Evolutionary conservation across 179 eudicot species (phyloP).

Genomic region (Spergularia azorica): DNA sequence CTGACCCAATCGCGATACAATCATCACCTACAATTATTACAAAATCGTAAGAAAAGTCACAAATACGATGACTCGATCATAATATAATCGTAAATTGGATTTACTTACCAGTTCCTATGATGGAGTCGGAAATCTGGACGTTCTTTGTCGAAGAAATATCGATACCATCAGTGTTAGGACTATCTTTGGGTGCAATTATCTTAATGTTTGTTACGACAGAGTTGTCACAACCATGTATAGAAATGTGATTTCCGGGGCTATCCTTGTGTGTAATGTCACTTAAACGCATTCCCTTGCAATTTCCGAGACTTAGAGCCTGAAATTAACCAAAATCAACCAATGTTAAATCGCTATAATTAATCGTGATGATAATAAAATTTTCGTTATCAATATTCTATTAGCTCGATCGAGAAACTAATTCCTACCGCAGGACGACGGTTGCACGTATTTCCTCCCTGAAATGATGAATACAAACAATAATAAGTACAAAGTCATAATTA

Average conservation of each 20-base stretch:
- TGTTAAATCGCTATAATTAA: not conserved
- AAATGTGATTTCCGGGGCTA: slow-evolving; percentile 13
- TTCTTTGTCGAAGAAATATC: slow-evolving; percentile 27
- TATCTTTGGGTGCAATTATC: slow-evolving; percentile 39
- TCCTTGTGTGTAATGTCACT: slow-evolving; percentile 8
- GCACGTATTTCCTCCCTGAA: slow-evolving; percentile 7
- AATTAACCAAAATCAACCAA: not conserved
- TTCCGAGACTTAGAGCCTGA: slow-evolving; percentile 3
- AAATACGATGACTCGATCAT: too few relatives aligned
- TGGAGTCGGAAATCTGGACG: slow-evolving; percentile 21
- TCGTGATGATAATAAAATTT: not conserved
- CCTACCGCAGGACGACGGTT: slow-evolving; percentile 1
- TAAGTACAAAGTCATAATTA: not conserved
- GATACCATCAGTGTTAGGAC: slow-evolving; percentile 62
- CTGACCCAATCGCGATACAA: slow-evolving; percentile 50
- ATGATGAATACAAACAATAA: not conserved
- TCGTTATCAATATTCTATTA: not conserved
- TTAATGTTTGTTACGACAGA: slow-evolving; percentile 14
- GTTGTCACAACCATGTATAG: not conserved
- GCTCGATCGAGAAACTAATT: not conserved
- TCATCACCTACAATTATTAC: slow-evolving; percentile 44
- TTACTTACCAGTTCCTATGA: slow-evolving; percentile 16
- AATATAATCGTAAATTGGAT: not conserved
- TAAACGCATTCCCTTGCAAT: slow-evolving; percentile 12
- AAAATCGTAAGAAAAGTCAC: not conserved